A percentile compares a stretch with the other conserved stretches of the same genome.
Conservation (phyloP, 345 rosid genomes). For the rapeseed (Brassica napus) region Da-Ae NC_063439.1:3339001-3339500, state of each 20-base stretch:
- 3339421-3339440: constrained; percentile 70
- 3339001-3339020: constrained; percentile 96
- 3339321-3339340: constrained; percentile 97
- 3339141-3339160: constrained; percentile 6
- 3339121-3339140: constrained; percentile 22
- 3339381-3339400: constrained; percentile 89
- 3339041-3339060: constrained; percentile 79
- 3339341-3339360: constrained; percentile 98
- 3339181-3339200: neutral
- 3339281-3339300: constrained; percentile 89
- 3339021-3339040: constrained; percentile 96
- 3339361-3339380: constrained; percentile 91
- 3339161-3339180: neutral
- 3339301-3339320: constrained; percentile 85
- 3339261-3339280: constrained; percentile 99
- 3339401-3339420: constrained; percentile 93
- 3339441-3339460: constrained; percentile 13
- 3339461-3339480: constrained; percentile 3
- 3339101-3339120: constrained; percentile 99
- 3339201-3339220: constrained; percentile 17
- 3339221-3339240: constrained; percentile 26
- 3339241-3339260: constrained; percentile 11
- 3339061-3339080: constrained; percentile 99
- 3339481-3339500: neutral
- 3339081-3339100: constrained; percentile 99